A percentile compares a stretch with the other conserved stretches of the same genome.
Conservation (phyloP, 495 filamentous ascomycete species). For the Lasiosphaeria ovina region DNA sequence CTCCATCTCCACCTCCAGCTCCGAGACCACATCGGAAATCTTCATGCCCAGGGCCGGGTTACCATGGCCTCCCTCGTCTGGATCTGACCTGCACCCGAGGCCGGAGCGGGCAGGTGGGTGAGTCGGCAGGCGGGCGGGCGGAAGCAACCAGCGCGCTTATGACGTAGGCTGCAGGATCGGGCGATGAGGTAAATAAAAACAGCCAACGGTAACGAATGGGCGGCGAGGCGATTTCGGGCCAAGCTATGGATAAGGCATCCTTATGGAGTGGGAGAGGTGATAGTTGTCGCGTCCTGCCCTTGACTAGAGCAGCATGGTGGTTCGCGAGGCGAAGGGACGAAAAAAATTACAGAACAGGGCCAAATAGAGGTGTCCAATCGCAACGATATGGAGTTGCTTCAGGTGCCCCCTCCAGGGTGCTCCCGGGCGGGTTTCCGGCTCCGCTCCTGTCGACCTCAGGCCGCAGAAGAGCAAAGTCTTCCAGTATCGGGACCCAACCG, state of each 20-base stretch:
- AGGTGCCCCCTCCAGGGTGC: conserved; percentile 1
- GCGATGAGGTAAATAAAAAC: conserved; percentile 13
- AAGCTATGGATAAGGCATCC: conserved; percentile 38
- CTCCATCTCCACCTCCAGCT: conserved; percentile 45
- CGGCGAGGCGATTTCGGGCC: conserved; percentile 10
- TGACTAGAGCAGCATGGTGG: conserved; percentile 1
- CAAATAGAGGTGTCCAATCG: conserved; percentile 2
- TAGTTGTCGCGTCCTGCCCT: neutral
- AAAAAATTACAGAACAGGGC: neutral
- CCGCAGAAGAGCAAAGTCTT: neutral
- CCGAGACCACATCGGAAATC: conserved; percentile 41
- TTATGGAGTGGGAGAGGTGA: conserved; percentile 6
- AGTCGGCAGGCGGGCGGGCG: neutral
- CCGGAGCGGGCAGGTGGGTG: neutral
- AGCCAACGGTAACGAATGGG: neutral
- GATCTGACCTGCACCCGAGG: neutral
- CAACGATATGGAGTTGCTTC: conserved; percentile 10
- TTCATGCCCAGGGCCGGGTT: conserved; percentile 36
- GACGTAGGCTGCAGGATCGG: conserved; percentile 14
- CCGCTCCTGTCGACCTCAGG: neutral
- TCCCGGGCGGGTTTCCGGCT: neutral
- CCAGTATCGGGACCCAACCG: too few relatives aligned
- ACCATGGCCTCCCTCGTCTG: conserved; percentile 6
- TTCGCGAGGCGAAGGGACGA: neutral
- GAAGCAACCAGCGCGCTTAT: conserved; percentile 4